Percentiles rank a stretch among this genome's conserved stretches.
These are phyloP conservation scores for Malus hybrid DNA, from an alignment of 331 rosid species.

Conservation along the genomic window DNA sequence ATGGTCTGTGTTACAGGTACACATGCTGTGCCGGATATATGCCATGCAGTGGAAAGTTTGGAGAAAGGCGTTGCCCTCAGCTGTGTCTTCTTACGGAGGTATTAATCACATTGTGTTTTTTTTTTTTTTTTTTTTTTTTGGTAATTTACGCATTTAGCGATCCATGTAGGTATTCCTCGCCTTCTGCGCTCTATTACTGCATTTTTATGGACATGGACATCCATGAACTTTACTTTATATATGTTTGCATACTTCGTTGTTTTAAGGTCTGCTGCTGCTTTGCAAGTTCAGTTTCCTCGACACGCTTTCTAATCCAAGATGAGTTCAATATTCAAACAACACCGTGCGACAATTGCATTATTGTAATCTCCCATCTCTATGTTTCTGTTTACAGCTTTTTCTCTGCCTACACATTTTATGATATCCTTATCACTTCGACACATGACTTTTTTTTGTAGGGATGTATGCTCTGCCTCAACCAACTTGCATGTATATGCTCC, in stretches of 20 bases:
- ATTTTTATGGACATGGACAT: background rate
- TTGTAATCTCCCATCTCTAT: background rate
- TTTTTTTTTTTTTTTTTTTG: too few relatives aligned
- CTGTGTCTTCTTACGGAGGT: constrained; percentile 31
- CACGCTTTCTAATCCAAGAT: constrained; percentile 31
- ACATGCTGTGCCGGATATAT: constrained; percentile 30
- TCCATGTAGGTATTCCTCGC: background rate
- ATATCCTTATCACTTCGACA: background rate
- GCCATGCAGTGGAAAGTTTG: constrained; percentile 37
- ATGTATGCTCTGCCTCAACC: constrained; percentile 10
- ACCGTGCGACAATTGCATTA: constrained; percentile 35
- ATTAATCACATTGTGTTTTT: background rate
- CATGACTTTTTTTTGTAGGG: background rate
- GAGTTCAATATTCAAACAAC: constrained; percentile 36
- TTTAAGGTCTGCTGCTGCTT: constrained; percentile 32
- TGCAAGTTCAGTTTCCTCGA: constrained; percentile 25
- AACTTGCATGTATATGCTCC: constrained; percentile 28
- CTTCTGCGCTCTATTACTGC: background rate
- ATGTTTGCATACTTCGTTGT: background rate
- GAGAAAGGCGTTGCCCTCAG: constrained; percentile 25
- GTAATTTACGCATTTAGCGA: background rate
- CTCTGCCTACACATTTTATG: background rate
- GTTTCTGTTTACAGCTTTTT: background rate
- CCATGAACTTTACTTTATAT: background rate
- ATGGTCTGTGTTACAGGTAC: constrained; percentile 12